These are phyloP conservation scores for Brettanomyces sp. DNA, from an alignment of 805 yeast species.

Conservation along the genomic window DNA sequence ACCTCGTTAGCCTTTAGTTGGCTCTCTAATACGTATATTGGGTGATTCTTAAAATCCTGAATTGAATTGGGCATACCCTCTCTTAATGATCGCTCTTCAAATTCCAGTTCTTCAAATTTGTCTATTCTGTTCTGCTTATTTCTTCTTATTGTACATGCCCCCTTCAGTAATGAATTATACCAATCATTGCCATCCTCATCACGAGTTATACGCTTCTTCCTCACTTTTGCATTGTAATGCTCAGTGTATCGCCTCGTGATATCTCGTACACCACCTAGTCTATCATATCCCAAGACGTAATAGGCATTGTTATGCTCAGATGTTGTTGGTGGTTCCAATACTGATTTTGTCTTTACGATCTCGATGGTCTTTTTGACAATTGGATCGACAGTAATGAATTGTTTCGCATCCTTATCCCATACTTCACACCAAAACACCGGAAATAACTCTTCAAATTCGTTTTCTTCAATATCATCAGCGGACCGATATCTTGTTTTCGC, in stretches of 20 bases:
- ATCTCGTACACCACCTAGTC: conserved; percentile 58
- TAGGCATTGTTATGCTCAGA: conserved; percentile 51
- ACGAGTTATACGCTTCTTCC: conserved; percentile 62
- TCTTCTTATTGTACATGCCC: conserved; percentile 20
- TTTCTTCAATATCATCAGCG: conserved; percentile 5
- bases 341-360: conserved; percentile 40
- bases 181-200: conserved; percentile 49
- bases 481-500: conserved; percentile 10
- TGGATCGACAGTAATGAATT: conserved; percentile 87
- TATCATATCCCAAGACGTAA: conserved; percentile 74
- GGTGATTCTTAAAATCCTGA: conserved; percentile 81
- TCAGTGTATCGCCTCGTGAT: conserved; percentile 78
- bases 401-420: conserved; percentile 65
- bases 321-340: conserved; percentile 53
- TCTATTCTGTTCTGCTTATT: conserved; percentile 28
- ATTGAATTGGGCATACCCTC: conserved; percentile 87
- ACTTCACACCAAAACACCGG: conserved; percentile 94
- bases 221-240: conserved; percentile 60
- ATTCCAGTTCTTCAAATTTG: conserved; percentile 50
- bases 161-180: conserved; percentile 42
- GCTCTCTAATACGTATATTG: conserved; percentile 69
- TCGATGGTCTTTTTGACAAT: conserved; percentile 56
- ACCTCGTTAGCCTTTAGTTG: conserved; percentile 70
- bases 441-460: conserved; percentile 19
- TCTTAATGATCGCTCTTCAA: conserved; percentile 47